Evolutionary conservation across 1,284 basidiomycete species (phyloP).

Genomic region (Cutaneotrichosporon cyanovorans): DNA sequence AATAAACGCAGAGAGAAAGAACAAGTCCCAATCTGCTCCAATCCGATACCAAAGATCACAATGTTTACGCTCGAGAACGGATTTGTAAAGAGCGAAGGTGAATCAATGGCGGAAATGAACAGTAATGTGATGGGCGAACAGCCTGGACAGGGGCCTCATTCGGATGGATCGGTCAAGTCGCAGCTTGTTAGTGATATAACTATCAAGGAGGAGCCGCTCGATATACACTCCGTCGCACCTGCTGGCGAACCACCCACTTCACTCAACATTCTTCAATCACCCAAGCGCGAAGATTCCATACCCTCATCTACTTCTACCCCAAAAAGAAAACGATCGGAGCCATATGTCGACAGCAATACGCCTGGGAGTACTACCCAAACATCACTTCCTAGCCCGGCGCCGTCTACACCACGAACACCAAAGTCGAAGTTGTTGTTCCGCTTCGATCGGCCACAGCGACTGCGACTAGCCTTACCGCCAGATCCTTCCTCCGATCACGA

Average conservation of each 20-base stretch:
- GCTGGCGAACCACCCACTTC: too few relatives aligned
- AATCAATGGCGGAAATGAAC: too few relatives aligned
- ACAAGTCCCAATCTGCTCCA: not conserved
- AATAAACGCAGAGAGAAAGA: not conserved
- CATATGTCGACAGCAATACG: not conserved
- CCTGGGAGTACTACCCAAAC: not conserved
- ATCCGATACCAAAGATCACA: not conserved
- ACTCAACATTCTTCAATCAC: too few relatives aligned
- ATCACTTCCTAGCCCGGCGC: not conserved
- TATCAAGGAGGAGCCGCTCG: too few relatives aligned
- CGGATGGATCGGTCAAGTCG: too few relatives aligned
- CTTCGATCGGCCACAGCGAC: not conserved
- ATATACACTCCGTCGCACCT: too few relatives aligned
- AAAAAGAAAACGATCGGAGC: too few relatives aligned
- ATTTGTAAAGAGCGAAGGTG: slow-evolving; percentile 4
- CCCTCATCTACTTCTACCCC: too few relatives aligned
- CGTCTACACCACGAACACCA: not conserved
- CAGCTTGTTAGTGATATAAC: too few relatives aligned
- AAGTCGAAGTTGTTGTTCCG: not conserved
- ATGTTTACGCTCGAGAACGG: not conserved
- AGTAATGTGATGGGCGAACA: too few relatives aligned
- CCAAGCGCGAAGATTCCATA: too few relatives aligned
- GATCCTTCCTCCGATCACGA: not conserved
- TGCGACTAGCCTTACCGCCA: slow-evolving; percentile 1
- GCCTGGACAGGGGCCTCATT: too few relatives aligned